Conservation (phyloP, 2,329 filamentous ascomycete species). For the Cordyceps cateniannulata region DNA sequence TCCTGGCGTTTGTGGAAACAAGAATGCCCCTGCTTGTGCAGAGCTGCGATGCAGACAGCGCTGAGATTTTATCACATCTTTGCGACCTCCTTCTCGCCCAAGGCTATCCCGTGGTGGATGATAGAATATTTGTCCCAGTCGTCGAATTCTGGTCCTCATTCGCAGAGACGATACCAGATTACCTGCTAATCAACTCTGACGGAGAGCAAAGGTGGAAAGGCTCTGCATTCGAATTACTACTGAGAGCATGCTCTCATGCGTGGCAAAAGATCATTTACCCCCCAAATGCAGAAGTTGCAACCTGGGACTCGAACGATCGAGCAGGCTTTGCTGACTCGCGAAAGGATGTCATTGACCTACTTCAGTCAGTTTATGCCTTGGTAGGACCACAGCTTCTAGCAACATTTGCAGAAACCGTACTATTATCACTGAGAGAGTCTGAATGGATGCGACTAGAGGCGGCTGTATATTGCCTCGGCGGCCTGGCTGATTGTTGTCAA, state of each 20-base stretch:
- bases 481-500: constrained; percentile 58
- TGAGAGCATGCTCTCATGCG: constrained; percentile 58
- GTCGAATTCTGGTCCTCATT: constrained; percentile 79
- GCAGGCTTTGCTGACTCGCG: constrained; percentile 65
- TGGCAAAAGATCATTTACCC: constrained; percentile 67
- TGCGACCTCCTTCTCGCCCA: constrained; percentile 58
- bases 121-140: constrained; percentile 66
- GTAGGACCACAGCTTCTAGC: constrained; percentile 49
- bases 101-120: constrained; percentile 63
- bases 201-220: not conserved
- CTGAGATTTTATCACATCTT: constrained; percentile 50
- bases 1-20: constrained; percentile 64
- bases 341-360: constrained; percentile 71
- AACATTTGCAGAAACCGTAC: constrained; percentile 49
- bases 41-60: constrained; percentile 41
- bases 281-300: constrained; percentile 44
- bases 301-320: constrained; percentile 65
- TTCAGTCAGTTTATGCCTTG: constrained; percentile 64
- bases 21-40: constrained; percentile 55
- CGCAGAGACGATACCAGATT: constrained; percentile 60
- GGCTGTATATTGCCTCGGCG: constrained; percentile 56
- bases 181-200: not conserved
- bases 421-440: constrained; percentile 41
- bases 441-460: constrained; percentile 57
- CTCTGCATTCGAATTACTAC: constrained; percentile 29